A percentile compares a stretch with the other conserved stretches of the same genome.
These are phyloP conservation scores for Lachnellula arida DNA, from an alignment of 2,329 filamentous ascomycete species.

Conservation along the genomic window DNA sequence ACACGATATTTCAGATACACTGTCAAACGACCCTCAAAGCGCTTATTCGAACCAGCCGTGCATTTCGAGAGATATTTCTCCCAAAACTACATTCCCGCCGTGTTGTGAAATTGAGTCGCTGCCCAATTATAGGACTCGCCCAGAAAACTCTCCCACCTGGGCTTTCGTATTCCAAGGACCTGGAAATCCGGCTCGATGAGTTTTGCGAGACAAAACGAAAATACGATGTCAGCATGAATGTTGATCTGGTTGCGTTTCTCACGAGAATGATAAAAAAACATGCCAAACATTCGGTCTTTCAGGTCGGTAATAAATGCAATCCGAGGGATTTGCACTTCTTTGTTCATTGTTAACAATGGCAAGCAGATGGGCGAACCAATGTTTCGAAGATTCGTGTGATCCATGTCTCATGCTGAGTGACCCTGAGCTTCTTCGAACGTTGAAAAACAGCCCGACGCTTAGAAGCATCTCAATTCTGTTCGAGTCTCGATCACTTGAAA, in stretches of 20 bases:
- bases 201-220: neutral
- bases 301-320: neutral
- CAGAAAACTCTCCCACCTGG: neutral
- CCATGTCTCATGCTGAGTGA: conserved; percentile 7
- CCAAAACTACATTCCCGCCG: neutral
- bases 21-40: neutral
- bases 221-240: conserved; percentile 4
- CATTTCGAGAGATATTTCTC: conserved; percentile 6
- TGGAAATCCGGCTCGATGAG: conserved; percentile 4
- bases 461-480: neutral
- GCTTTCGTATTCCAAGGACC: conserved; percentile 3
- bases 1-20: neutral
- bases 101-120: neutral
- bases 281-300: conserved; percentile 12
- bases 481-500: neutral
- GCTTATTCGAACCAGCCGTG: conserved; percentile 31
- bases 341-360: neutral
- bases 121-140: neutral
- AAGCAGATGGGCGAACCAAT: neutral
- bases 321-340: neutral
- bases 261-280: conserved; percentile 4
- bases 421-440: neutral
- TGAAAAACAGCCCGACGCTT: conserved; percentile 2
- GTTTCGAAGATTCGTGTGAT: neutral
- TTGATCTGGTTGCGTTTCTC: conserved; percentile 1